These are phyloP conservation scores for Backusella circina DNA, from an alignment of 192 early-diverging fungal species.

Conservation along the genomic window DNA sequence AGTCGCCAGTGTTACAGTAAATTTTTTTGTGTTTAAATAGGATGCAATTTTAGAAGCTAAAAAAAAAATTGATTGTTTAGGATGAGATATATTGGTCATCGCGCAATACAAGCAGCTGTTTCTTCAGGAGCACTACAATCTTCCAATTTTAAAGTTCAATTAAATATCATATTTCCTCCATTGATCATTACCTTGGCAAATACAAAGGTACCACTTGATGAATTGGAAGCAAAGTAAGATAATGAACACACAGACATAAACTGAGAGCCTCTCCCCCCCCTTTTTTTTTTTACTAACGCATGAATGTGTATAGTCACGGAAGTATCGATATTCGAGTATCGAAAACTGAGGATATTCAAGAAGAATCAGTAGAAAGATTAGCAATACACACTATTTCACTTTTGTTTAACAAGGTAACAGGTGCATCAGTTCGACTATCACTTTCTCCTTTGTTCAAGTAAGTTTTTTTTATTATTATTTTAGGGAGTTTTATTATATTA, in stretches of 20 bases:
- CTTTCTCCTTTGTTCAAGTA: conserved; percentile 20
- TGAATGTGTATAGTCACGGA: neutral
- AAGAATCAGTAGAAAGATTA: neutral
- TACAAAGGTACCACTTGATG: neutral
- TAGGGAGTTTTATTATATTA: neutral
- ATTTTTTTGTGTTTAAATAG: neutral
- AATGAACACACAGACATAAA: neutral
- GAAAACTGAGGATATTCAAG: neutral
- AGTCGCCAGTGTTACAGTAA: conserved; percentile 27
- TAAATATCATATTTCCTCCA: conserved; percentile 56
- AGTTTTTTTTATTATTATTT: neutral
- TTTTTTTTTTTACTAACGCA: neutral
- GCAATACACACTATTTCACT: neutral
- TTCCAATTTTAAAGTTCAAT: conserved; percentile 54
- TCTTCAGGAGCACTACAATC: conserved; percentile 63
- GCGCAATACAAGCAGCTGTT: conserved; percentile 58
- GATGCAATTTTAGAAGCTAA: neutral
- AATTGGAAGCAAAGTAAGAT: neutral
- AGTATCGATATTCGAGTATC: neutral
- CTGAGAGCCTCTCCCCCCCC: no score
- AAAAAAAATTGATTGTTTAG: neutral
- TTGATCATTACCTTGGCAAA: conserved; percentile 27
- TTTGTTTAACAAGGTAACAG: conserved; percentile 12
- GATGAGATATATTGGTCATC: conserved; percentile 51
- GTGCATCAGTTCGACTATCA: conserved; percentile 12